A percentile compares a stretch with the other conserved stretches of the same genome.
phyloP scores from a whole-genome alignment of 805 yeast genomes.

The Zygosaccharomyces pseudorouxii region DNA sequence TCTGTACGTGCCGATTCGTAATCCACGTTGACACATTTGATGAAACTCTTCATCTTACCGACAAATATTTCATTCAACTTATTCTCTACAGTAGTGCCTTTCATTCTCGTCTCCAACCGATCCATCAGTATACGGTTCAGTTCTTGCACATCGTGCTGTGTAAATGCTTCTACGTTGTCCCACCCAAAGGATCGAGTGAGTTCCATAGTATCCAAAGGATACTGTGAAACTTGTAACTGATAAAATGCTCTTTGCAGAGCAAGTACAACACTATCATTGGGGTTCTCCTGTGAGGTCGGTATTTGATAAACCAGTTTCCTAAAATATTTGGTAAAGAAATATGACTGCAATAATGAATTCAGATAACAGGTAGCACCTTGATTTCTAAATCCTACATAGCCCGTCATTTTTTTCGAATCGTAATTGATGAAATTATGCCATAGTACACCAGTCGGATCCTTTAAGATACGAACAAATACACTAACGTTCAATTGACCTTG shows the following conservation, averaged over 20 bases:
- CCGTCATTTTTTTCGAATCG: constrained; percentile 82
- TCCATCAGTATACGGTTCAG: constrained; percentile 94
- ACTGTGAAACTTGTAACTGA: constrained; percentile 63
- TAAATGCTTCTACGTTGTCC: constrained; percentile 92
- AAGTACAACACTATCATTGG: constrained; percentile 61
- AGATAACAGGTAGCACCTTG: constrained; percentile 99
- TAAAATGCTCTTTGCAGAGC: constrained; percentile 88
- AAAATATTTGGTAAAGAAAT: constrained; percentile 78
- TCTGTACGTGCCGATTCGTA: constrained; percentile 89
- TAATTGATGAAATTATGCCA: constrained; percentile 86
- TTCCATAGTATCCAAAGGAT: constrained; percentile 79
- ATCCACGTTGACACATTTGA: constrained; percentile 87
- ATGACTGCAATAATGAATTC: constrained; percentile 86
- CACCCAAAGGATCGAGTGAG: constrained; percentile 93
- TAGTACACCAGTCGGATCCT: constrained; percentile 88
- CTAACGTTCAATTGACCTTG: constrained; percentile 64
- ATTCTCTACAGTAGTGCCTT: constrained; percentile 75
- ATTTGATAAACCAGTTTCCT: constrained; percentile 83
- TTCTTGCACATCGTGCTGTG: constrained; percentile 98
- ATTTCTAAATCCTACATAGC: constrained; percentile 86
- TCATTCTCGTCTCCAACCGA: constrained; percentile 83
- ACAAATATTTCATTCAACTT: constrained; percentile 79
- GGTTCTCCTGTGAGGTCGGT: constrained; percentile 63
- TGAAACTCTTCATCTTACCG: constrained; percentile 93
- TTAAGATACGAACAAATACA: constrained; percentile 67